Percentiles rank a stretch among this genome's conserved stretches.
These are phyloP conservation scores for Marchantia polymorpha DNA, from an alignment of 225 moss, liverwort and hornwort species.

Conservation along the genomic window DNA sequence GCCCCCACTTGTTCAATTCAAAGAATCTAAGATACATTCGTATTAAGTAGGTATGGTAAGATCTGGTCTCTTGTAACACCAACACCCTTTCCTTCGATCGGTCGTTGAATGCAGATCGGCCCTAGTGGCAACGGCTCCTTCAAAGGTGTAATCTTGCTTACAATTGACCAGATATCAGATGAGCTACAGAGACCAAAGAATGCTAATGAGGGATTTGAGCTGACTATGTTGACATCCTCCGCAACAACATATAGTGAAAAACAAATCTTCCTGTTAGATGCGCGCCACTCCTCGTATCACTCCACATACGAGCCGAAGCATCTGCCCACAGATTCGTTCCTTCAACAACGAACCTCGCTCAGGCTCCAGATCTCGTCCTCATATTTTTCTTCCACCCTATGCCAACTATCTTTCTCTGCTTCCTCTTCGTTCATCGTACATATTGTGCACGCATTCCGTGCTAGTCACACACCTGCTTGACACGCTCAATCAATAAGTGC, in stretches of 20 bases:
- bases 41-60: neutral
- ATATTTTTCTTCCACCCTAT: neutral
- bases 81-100: neutral
- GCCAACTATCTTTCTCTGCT: neutral
- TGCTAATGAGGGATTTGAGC: slow-evolving; percentile 4
- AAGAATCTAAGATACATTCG: neutral
- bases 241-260: neutral
- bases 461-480: neutral
- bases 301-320: neutral
- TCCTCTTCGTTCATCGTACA: too few species aligned
- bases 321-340: too few species aligned
- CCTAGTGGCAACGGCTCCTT: neutral
- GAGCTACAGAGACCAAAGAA: neutral
- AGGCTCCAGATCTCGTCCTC: neutral
- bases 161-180: neutral
- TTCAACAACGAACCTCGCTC: neutral
- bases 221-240: neutral
- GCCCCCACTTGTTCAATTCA: neutral
- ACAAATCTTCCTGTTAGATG: neutral
- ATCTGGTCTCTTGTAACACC: neutral
- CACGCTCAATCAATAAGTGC: too few species aligned
- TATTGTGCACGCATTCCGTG: neutral
- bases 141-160: neutral
- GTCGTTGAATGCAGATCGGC: neutral
- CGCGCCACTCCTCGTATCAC: neutral